phyloP scores from a whole-genome alignment of 2,329 filamentous ascomycete genomes.

The Trichoderma cornu-damae region DNA sequence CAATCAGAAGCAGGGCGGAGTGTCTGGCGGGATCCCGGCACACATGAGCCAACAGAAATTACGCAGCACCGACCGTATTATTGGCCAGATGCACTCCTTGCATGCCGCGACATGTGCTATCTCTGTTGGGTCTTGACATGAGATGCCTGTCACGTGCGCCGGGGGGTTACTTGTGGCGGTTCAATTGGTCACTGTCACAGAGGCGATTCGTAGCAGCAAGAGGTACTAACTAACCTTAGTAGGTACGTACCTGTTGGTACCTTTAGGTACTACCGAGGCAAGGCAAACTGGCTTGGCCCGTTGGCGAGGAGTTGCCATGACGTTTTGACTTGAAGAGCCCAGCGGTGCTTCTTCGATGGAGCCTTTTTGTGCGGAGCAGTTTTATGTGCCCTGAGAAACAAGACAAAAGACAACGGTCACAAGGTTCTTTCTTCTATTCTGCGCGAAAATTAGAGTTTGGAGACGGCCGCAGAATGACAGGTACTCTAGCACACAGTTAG shows the following conservation, averaged over 20 bases:
- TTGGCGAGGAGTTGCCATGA: too few species aligned
- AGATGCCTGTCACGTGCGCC: not conserved
- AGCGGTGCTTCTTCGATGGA: too few species aligned
- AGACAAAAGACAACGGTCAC: too few species aligned
- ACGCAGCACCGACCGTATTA: not conserved
- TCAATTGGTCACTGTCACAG: not conserved
- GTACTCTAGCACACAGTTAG: not conserved
- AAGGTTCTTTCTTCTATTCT: too few species aligned
- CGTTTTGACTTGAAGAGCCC: too few species aligned
- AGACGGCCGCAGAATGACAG: not conserved
- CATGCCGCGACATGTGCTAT: not conserved
- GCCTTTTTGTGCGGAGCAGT: too few species aligned
- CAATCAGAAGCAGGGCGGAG: too few species aligned
- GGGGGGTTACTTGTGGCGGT: constrained; percentile 1
- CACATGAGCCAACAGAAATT: not conserved
- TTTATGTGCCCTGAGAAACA: too few species aligned
- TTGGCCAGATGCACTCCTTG: constrained; percentile 2
- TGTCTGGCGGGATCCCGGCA: too few species aligned
- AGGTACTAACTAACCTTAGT: too few species aligned
- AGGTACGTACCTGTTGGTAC: not conserved
- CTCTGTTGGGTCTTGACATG: not conserved
- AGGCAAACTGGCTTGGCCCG: too few species aligned
- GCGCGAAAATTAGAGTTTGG: not conserved
- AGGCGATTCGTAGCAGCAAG: not conserved
- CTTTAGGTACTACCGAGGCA: too few species aligned